Evolutionary conservation across 768 basidiomycete species (phyloP).

Genomic region (Gautieria morchelliformis): DNA sequence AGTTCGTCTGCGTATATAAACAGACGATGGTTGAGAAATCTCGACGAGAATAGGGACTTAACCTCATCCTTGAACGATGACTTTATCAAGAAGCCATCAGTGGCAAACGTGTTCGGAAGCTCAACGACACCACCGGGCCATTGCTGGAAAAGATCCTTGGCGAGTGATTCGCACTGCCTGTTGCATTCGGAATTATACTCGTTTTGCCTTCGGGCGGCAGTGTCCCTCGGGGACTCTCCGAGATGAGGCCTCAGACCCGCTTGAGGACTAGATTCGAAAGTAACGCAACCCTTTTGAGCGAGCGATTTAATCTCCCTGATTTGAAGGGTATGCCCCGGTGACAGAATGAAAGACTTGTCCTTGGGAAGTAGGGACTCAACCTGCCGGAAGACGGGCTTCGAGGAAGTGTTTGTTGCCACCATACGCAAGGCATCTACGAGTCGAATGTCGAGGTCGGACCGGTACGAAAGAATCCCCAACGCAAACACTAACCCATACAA

Average conservation of each 20-base stretch:
- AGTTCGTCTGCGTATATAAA: background rate
- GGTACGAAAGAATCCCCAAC: background rate
- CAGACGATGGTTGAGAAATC: background rate
- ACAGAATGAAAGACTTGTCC: background rate
- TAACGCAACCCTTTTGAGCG: background rate
- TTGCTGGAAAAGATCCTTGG: background rate
- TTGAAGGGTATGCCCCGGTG: background rate
- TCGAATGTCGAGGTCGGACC: background rate
- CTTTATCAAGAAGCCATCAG: background rate
- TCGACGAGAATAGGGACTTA: background rate
- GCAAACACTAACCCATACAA: background rate
- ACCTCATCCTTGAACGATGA: background rate
- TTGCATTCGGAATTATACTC: background rate
- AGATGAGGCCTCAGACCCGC: background rate
- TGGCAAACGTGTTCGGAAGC: background rate
- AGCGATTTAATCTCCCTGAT: background rate
- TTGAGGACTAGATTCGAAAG: background rate
- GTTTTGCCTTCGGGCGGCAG: background rate
- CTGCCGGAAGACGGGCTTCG: background rate
- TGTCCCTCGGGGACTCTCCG: background rate
- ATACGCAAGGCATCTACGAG: background rate
- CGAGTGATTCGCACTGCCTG: background rate
- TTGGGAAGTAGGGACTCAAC: background rate
- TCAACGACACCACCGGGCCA: slow-evolving; percentile 16
- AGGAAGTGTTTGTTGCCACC: background rate